Base-by-base conservation (phyloP, 2,329 filamentous ascomycete genomes). In the Talaromyces sp. region DNA sequence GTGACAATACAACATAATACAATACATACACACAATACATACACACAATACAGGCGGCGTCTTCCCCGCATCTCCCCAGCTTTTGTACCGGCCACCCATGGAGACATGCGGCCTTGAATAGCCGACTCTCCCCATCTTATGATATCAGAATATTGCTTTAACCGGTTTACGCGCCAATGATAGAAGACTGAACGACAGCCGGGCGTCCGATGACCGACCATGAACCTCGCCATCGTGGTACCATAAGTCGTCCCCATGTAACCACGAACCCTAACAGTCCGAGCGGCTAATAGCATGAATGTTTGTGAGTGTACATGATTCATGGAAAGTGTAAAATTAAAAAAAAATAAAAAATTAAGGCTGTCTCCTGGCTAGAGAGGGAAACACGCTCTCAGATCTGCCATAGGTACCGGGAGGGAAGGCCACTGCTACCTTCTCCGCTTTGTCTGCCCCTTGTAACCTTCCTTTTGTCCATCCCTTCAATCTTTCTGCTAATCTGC, bases 361-460 rank as follows among this genome's bases (percentile, higher is more conserved):
- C 46, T 23, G 14, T 28, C 44, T 50, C 44, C 18, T 46, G 12
- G 44, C 44, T 31, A 18, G 16, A 16, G 14, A 14, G n/a, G 12
- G 48, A 16, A 11, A 21, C 18, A 35, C 14, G 31, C n/a, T 18
- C 28, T 33, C 48, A 9, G 48, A 52, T 56, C 21, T 28, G 54
- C 54, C 21, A 28, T 35, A 57, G 37, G 54, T 42, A 39, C 54
- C 35, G 7, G 6, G 3, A 3, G 28, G 6, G 28, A 42, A 18
- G 35, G 35, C n/a, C 54, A 42, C 31, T 54, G 54, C 37, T 57
- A 57, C 54, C 54, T 57, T 57, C 54, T 57, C 54, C 54, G 54
- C 54, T 57, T 57, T 28, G 35, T 42, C 54, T 42, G 16, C 37
- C 35, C 37, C 54, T 57, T 42, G 54, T 37, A 25, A 57, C 54